Evolutionary conservation across 441 rosid genomes (phyloP).

Genomic region (Populus tomentosa): DNA sequence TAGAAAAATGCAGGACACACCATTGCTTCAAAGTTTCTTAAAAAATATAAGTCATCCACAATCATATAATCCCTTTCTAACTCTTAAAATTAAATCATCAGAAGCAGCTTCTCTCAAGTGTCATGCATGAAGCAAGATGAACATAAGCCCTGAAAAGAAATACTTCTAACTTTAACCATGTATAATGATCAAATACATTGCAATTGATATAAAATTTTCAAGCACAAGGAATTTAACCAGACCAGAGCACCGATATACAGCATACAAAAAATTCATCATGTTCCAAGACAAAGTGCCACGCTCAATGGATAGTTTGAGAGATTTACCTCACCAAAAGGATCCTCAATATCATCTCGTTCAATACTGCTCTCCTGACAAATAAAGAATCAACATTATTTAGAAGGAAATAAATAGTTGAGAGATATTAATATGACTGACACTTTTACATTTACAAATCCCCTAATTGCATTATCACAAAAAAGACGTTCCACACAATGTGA

Average conservation of each 20-base stretch:
- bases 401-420: slow-evolving; percentile 2
- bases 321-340: slow-evolving; percentile 79
- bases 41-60: neutral
- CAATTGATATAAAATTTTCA: neutral
- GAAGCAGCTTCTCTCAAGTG: neutral
- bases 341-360: slow-evolving; percentile 79
- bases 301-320: neutral
- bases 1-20: neutral
- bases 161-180: neutral
- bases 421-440: neutral
- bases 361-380: slow-evolving; percentile 78
- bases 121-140: neutral
- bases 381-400: neutral
- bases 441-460: slow-evolving; percentile 4
- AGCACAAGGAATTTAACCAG: neutral
- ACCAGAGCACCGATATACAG: neutral
- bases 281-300: neutral
- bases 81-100: neutral
- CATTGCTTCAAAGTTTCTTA: neutral
- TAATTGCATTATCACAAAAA: slow-evolving; percentile 6
- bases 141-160: neutral
- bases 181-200: neutral
- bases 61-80: neutral
- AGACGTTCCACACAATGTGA: slow-evolving; percentile 14
- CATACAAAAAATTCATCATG: neutral